Conservation (phyloP, 2,329 filamentous ascomycete genomes). For the Decorospora gaudefroyi region DNA sequence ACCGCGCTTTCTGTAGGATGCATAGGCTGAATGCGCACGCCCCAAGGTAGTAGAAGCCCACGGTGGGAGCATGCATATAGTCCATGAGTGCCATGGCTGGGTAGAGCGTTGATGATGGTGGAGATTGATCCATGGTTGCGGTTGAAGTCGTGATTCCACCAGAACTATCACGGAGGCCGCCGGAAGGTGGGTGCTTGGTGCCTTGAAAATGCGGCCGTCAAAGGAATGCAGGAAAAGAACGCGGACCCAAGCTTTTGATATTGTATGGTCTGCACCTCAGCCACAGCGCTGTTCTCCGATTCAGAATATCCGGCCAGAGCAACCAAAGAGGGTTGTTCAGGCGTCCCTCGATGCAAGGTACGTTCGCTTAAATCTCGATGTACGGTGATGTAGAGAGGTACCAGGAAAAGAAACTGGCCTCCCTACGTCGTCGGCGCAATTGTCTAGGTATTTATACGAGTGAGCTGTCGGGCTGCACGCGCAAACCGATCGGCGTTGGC, state of each 20-base stretch:
- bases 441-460: slow-evolving; percentile 1
- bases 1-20: slow-evolving; percentile 38
- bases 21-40: slow-evolving; percentile 35
- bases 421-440: slow-evolving; percentile 1
- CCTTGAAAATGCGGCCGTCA: slow-evolving; percentile 7
- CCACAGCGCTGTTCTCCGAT: slow-evolving; percentile 17
- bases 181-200: slow-evolving; percentile 4
- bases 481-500: background rate
- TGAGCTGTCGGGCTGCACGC: background rate
- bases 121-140: slow-evolving; percentile 17
- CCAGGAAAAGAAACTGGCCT: background rate
- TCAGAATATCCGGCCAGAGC: slow-evolving; percentile 9
- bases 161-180: slow-evolving; percentile 5
- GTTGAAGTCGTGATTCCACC: slow-evolving; percentile 3
- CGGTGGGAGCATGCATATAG: slow-evolving; percentile 41
- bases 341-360: slow-evolving; percentile 5
- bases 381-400: background rate
- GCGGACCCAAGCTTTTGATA: slow-evolving; percentile 8
- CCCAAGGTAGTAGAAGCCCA: slow-evolving; percentile 40
- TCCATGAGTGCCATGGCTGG: slow-evolving; percentile 37
- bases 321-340: slow-evolving; percentile 1
- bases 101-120: slow-evolving; percentile 15
- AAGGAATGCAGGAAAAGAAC: slow-evolving; percentile 4
- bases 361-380: slow-evolving; percentile 5
- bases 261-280: slow-evolving; percentile 19